phyloP scores from a whole-genome alignment of 148 eudicot species.

The Chenopodium berlandieri region DNA sequence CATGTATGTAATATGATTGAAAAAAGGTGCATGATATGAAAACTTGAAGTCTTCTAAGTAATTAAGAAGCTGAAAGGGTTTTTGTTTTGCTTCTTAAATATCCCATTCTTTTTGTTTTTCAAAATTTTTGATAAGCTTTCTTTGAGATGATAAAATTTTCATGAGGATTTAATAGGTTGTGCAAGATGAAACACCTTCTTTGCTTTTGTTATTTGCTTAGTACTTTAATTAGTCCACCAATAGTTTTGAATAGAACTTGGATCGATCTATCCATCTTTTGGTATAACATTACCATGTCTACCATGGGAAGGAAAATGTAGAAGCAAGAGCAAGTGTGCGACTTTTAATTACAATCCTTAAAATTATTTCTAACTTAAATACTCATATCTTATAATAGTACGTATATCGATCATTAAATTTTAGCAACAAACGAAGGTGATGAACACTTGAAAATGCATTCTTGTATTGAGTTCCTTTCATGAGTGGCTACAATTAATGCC shows the following conservation, averaged over 20 bases:
- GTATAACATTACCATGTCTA: too few relatives aligned
- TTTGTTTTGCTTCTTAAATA: neutral
- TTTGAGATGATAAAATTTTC: neutral
- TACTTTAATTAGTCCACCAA: too few relatives aligned
- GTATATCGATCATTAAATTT: neutral
- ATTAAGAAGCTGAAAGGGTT: neutral
- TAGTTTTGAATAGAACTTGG: too few relatives aligned
- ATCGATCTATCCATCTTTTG: too few relatives aligned
- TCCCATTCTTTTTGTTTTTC: neutral
- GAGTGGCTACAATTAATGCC: neutral
- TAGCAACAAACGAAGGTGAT: neutral
- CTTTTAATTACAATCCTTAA: neutral
- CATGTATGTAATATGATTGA: neutral
- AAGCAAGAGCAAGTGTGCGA: neutral
- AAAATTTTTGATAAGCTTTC: neutral
- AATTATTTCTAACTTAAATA: neutral
- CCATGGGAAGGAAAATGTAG: neutral
- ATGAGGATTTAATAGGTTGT: neutral
- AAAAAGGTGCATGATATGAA: neutral
- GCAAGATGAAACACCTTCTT: neutral
- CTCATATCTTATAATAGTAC: neutral
- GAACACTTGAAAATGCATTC: slow-evolving; percentile 7
- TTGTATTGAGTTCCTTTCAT: slow-evolving; percentile 3
- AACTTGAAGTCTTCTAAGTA: neutral
- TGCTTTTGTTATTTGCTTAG: too few relatives aligned